Conservation (phyloP, 176 grass and related monocot species). For the Hordeum marinum region DNA sequence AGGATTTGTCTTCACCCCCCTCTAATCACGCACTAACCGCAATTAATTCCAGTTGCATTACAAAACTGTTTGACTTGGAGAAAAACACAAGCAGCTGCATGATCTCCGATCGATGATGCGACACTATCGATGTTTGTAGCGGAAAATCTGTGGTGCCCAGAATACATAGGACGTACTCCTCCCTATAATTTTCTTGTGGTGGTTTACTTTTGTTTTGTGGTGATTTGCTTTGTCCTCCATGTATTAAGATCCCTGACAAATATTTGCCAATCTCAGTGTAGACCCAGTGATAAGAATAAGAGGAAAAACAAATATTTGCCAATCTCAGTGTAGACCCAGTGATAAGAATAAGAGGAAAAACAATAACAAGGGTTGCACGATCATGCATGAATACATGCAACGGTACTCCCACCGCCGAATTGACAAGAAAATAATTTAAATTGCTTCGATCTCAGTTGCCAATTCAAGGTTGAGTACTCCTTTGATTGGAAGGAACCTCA, state of each 20-base stretch:
- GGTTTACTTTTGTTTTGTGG: too few species aligned
- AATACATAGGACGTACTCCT: too few species aligned
- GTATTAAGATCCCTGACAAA: constrained; percentile 14
- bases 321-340: constrained; percentile 3
- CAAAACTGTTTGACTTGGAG: constrained; percentile 33
- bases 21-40: constrained; percentile 7
- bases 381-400: constrained; percentile 15
- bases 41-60: constrained; percentile 22
- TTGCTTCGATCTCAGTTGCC: too few species aligned
- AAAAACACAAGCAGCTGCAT: constrained; percentile 9
- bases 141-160: constrained; percentile 12
- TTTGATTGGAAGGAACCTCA: too few species aligned
- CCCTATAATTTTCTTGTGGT: too few species aligned
- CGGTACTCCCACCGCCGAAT: background rate
- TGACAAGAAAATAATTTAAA: background rate
- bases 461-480: too few species aligned
- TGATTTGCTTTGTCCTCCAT: background rate
- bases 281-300: too few species aligned
- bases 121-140: constrained; percentile 29
- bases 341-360: too few species aligned
- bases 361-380: background rate
- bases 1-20: background rate
- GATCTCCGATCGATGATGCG: background rate
- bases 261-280: constrained; percentile 7
- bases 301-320: background rate